Evolutionary conservation across 2,329 filamentous ascomycete genomes (phyloP).

Genomic region (Graphium sp.): DNA sequence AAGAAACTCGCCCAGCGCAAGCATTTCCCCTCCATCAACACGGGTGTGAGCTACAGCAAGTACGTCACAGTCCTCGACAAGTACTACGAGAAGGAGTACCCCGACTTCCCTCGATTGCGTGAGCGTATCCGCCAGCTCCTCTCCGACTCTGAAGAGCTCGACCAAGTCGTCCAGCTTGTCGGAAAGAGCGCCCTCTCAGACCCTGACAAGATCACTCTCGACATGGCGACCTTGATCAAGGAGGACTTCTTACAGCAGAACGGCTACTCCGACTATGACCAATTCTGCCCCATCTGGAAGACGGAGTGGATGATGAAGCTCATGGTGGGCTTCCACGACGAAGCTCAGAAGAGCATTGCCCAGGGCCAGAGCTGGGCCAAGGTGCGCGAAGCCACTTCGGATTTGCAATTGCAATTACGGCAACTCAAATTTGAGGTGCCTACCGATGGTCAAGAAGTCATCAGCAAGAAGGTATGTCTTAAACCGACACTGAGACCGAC

Average conservation of each 20-base stretch:
- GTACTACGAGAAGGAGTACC: slow-evolving; percentile 87
- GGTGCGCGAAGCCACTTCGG: slow-evolving; percentile 76
- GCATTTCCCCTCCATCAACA: slow-evolving; percentile 99
- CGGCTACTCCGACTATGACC: slow-evolving; percentile 96
- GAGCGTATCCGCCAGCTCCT: slow-evolving; percentile 89
- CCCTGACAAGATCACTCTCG: slow-evolving; percentile 93
- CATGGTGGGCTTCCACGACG: slow-evolving; percentile 96
- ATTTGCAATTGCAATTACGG: slow-evolving; percentile 71
- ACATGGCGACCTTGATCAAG: slow-evolving; percentile 82
- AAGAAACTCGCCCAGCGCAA: slow-evolving; percentile 99
- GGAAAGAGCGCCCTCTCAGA: slow-evolving; percentile 95
- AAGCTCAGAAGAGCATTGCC: slow-evolving; percentile 85
- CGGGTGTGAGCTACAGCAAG: slow-evolving; percentile 86
- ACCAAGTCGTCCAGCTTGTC: slow-evolving; percentile 96
- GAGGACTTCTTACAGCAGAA: slow-evolving; percentile 99
- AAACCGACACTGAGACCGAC: no score
- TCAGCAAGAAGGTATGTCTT: slow-evolving; percentile 82
- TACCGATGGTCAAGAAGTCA: slow-evolving; percentile 60
- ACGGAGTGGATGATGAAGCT: slow-evolving; percentile 99
- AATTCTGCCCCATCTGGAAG: slow-evolving; percentile 99
- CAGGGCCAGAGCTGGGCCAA: slow-evolving; percentile 87
- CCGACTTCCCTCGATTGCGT: slow-evolving; percentile 84
- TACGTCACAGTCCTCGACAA: slow-evolving; percentile 80
- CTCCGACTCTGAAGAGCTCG: slow-evolving; percentile 88
- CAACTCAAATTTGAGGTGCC: slow-evolving; percentile 97